These are phyloP conservation scores for Alternaria infectoria DNA, from an alignment of 2,329 filamentous ascomycete species.

Conservation along the genomic window DNA sequence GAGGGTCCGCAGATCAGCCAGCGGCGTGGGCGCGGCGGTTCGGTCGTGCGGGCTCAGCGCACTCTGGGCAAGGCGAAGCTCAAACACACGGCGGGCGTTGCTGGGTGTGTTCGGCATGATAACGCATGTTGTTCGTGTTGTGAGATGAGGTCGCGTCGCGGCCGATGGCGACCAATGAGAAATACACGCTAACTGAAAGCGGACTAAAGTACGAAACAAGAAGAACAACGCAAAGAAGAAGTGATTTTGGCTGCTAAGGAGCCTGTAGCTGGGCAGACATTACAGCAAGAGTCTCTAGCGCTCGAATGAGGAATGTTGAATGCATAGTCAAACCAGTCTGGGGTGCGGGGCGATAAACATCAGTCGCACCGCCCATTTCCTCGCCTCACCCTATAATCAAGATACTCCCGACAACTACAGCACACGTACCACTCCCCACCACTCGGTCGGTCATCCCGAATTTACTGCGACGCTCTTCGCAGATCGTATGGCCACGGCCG, in stretches of 20 bases:
- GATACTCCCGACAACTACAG: not conserved
- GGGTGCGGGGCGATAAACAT: not conserved
- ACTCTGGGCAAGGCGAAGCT: not conserved
- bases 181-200: not conserved
- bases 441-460: not conserved
- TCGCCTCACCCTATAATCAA: not conserved
- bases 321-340: not conserved
- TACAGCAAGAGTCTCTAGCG: not conserved
- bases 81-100: not conserved
- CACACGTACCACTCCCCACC: not conserved
- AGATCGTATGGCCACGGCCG: not conserved
- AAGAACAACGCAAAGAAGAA: not conserved
- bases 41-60: not conserved
- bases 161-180: not conserved
- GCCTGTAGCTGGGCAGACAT: not conserved
- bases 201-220: not conserved
- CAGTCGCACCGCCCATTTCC: not conserved
- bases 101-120: not conserved
- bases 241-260: not conserved
- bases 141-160: not conserved
- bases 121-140: not conserved
- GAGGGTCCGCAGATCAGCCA: not conserved
- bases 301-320: not conserved
- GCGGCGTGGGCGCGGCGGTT: not conserved
- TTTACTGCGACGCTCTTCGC: not conserved